Percentiles rank a stretch among this genome's conserved stretches.
These are phyloP conservation scores for Leishmania mexicana DNA, from an alignment of 208 protist genomes.

Conservation along the genomic window DNA sequence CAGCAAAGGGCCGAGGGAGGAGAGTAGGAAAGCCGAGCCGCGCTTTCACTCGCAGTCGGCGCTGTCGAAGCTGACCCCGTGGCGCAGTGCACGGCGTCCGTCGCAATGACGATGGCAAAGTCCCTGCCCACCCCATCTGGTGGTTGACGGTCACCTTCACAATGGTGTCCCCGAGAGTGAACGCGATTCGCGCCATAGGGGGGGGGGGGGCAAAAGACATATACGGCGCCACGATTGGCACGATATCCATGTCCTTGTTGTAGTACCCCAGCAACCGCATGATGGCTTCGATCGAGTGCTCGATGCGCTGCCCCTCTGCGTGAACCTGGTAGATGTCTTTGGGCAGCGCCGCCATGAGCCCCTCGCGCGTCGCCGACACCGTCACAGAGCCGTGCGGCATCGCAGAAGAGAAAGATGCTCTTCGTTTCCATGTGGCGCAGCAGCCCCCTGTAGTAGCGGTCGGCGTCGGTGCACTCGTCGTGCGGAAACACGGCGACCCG, in stretches of 20 bases:
- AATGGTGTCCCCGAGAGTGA: constrained; percentile 12
- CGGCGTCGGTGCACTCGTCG: constrained; percentile 32
- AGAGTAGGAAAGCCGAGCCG: background rate
- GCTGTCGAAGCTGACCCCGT: constrained; percentile 34
- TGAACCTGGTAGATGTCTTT: constrained; percentile 28
- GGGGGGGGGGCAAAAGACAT: constrained; percentile 17
- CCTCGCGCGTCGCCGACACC: constrained; percentile 20
- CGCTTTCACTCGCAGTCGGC: constrained; percentile 24
- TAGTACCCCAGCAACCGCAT: constrained; percentile 28
- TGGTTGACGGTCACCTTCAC: constrained; percentile 19
- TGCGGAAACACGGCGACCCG: constrained; percentile 36
- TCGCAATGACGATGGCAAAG: constrained; percentile 36
- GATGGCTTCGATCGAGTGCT: constrained; percentile 38
- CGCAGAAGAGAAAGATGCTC: constrained; percentile 32
- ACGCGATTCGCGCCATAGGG: constrained; percentile 21
- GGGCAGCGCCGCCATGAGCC: constrained; percentile 20
- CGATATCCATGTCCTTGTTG: constrained; percentile 29
- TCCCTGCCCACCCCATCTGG: constrained; percentile 28
- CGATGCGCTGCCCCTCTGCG: constrained; percentile 29
- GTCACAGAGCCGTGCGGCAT: constrained; percentile 25
- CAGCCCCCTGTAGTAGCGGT: constrained; percentile 22
- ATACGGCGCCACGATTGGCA: constrained; percentile 28
- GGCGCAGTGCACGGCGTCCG: constrained; percentile 32
- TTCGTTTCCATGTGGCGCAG: constrained; percentile 25
- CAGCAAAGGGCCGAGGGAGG: background rate